Conservation (phyloP, 352 stramenopile species). For the Thalassiosira sp. region DNA sequence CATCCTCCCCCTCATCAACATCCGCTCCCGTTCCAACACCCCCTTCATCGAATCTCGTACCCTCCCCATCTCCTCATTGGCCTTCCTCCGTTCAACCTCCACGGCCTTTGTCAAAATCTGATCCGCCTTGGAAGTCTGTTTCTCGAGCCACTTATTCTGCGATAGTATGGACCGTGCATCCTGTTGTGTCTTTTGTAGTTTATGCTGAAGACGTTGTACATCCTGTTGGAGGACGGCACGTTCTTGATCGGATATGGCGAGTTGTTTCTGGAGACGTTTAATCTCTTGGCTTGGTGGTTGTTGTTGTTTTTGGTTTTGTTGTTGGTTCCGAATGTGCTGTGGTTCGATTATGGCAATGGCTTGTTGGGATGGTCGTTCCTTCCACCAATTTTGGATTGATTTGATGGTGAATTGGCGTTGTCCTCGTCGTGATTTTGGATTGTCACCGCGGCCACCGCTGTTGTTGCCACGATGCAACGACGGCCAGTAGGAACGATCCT, state of each 20-base stretch:
- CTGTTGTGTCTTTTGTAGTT: slow-evolving; percentile 33
- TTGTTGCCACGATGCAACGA: neutral
- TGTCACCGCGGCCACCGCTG: too few species aligned
- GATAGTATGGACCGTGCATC: slow-evolving; percentile 23
- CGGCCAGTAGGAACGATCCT: slow-evolving; percentile 2
- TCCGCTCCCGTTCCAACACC: slow-evolving; percentile 37
- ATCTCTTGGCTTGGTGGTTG: slow-evolving; percentile 37
- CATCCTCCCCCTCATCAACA: slow-evolving; percentile 37
- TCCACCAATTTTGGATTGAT: slow-evolving; percentile 58
- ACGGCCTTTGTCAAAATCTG: slow-evolving; percentile 25
- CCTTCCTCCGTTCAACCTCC: slow-evolving; percentile 40
- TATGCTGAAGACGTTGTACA: slow-evolving; percentile 32
- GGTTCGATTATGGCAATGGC: slow-evolving; percentile 47
- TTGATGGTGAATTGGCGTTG: slow-evolving; percentile 41
- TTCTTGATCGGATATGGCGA: slow-evolving; percentile 47
- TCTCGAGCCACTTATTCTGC: slow-evolving; percentile 54
- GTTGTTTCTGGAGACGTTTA: slow-evolving; percentile 40
- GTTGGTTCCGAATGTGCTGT: slow-evolving; percentile 24
- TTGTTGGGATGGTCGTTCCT: slow-evolving; percentile 30
- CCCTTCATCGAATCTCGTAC: slow-evolving; percentile 37
- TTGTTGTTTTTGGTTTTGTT: slow-evolving; percentile 1
- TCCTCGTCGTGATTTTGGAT: slow-evolving; percentile 10
- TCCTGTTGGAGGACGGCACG: slow-evolving; percentile 27
- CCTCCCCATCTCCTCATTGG: slow-evolving; percentile 35
- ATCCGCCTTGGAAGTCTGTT: slow-evolving; percentile 26